phyloP scores from a whole-genome alignment of 306 rosid species.

The Ormosia emarginata region DNA sequence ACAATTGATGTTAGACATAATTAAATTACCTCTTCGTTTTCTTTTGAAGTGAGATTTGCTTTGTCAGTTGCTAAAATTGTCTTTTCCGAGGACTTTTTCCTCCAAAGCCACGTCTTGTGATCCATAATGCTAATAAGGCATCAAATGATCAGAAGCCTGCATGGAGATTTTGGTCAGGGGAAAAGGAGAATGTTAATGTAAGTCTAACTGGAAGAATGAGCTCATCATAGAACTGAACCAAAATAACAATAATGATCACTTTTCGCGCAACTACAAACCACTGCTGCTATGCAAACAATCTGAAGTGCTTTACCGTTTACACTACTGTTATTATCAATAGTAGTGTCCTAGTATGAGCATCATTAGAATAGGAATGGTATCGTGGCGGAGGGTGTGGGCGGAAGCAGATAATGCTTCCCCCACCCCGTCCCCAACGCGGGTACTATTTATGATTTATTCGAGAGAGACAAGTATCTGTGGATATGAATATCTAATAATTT shows the following conservation, averaged over 20 bases:
- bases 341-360: background rate
- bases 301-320: background rate
- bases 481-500: too few species aligned
- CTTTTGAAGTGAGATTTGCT: conserved; percentile 32
- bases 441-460: too few species aligned
- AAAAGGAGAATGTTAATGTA: background rate
- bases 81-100: conserved; percentile 77
- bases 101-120: conserved; percentile 79
- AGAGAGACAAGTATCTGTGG: too few species aligned
- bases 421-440: too few species aligned
- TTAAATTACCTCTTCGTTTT: conserved; percentile 62
- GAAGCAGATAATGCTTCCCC: too few species aligned
- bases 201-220: background rate
- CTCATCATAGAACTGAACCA: background rate
- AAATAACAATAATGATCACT: background rate
- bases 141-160: conserved; percentile 28
- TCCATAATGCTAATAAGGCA: conserved; percentile 52
- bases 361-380: background rate
- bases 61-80: conserved; percentile 39
- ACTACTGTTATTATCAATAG: background rate
- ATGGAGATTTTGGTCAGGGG: background rate
- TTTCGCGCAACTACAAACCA: background rate
- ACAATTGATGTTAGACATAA: background rate
- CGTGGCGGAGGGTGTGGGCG: background rate
- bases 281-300: background rate